Conservation (phyloP, 139 green algal species). For the Micractinium sp. region DNA sequence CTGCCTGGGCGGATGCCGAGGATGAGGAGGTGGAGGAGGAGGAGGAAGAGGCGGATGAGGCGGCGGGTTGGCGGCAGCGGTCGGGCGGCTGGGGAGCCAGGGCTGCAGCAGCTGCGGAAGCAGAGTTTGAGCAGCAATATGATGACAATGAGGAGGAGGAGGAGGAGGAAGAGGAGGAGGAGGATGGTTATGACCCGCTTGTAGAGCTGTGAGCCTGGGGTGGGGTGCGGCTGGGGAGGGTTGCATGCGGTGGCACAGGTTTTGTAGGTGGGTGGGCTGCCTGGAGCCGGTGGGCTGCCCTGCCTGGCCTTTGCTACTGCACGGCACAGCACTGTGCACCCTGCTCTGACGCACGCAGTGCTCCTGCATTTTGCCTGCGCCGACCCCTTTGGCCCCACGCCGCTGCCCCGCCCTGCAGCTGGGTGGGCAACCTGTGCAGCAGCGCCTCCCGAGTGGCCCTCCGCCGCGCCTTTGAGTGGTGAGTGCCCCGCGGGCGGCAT, state of each 20-base stretch:
- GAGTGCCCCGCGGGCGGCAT: not conserved
- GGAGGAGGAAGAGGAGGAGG: not conserved
- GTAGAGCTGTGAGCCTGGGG: conserved; percentile 8
- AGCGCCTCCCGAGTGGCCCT: not conserved
- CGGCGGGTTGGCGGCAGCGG: not conserved
- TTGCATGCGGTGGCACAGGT: too few species aligned
- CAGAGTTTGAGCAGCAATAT: not conserved
- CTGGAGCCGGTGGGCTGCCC: not conserved
- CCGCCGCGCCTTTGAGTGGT: conserved; percentile 19
- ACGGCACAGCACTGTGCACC: not conserved
- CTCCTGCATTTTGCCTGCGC: not conserved
- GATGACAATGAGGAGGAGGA: not conserved
- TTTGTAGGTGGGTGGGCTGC: not conserved
- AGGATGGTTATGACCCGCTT: not conserved
- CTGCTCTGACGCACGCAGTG: not conserved
- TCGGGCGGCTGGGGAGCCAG: not conserved
- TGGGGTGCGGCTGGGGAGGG: not conserved
- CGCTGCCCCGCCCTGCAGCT: not conserved
- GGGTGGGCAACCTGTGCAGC: conserved; percentile 23
- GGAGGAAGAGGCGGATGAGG: not conserved
- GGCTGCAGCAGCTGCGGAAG: not conserved
- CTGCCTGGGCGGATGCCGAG: not conserved
- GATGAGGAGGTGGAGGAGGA: not conserved
- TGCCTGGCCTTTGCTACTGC: not conserved
- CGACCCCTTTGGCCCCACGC: not conserved